Evolutionary conservation across 768 basidiomycete genomes (phyloP).

Genomic region (Leccinum subtestaceum): DNA sequence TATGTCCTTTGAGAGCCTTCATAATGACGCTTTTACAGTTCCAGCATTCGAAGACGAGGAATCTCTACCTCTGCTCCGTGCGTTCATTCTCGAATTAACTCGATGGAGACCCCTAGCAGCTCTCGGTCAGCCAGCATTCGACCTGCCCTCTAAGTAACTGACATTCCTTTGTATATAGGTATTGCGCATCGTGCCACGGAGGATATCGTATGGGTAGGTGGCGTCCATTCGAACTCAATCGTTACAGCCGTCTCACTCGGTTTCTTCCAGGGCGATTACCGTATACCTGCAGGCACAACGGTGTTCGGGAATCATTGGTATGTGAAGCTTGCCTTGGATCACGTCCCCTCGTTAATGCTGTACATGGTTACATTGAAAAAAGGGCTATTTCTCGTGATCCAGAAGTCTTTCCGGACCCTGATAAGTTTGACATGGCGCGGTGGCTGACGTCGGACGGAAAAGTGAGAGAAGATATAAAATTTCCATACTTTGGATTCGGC

Average conservation of each 20-base stretch:
- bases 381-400: slow-evolving; percentile 38
- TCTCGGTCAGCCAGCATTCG: slow-evolving; percentile 14
- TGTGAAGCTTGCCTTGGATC: not conserved
- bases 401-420: slow-evolving; percentile 36
- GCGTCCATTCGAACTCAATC: not conserved
- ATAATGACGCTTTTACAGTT: slow-evolving; percentile 17
- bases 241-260: not conserved
- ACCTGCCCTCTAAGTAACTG: too few relatives aligned
- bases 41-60: slow-evolving; percentile 35
- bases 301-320: slow-evolving; percentile 22
- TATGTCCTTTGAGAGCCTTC: not conserved
- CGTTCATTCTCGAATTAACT: slow-evolving; percentile 35
- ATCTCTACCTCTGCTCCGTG: slow-evolving; percentile 30
- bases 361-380: slow-evolving; percentile 3
- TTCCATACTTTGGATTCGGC: slow-evolving; percentile 52
- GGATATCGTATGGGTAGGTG: slow-evolving; percentile 19
- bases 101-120: slow-evolving; percentile 33
- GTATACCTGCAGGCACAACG: slow-evolving; percentile 18
- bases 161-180: slow-evolving; percentile 1
- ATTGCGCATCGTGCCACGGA: slow-evolving; percentile 14
- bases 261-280: slow-evolving; percentile 13
- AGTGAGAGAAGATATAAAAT: slow-evolving; percentile 45
- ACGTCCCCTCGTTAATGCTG: not conserved
- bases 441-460: slow-evolving; percentile 21
- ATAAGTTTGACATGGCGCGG: slow-evolving; percentile 35